phyloP scores from a whole-genome alignment of 805 yeast genomes.

The Cyberlindnera galapagoensis region DNA sequence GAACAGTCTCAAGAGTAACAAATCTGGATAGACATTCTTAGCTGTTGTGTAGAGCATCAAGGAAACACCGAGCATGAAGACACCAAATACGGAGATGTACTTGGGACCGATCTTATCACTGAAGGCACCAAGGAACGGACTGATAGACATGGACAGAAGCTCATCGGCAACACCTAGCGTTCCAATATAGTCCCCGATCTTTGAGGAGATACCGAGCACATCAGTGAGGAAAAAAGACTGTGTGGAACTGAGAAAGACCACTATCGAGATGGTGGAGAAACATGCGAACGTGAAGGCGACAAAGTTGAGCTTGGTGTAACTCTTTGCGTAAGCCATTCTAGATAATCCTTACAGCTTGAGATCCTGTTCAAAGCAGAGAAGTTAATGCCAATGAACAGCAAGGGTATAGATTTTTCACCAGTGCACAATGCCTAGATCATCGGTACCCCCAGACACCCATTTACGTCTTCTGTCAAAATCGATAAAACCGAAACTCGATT shows the following conservation, averaged over 20 bases:
- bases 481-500: too few relatives aligned
- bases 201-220: slow-evolving; percentile 25
- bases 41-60: slow-evolving; percentile 45
- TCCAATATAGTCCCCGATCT: slow-evolving; percentile 41
- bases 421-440: too few relatives aligned
- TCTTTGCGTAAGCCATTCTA: slow-evolving; percentile 8
- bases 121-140: slow-evolving; percentile 60
- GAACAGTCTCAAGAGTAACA: slow-evolving; percentile 43
- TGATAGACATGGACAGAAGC: slow-evolving; percentile 40
- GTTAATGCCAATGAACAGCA: too few relatives aligned
- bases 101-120: slow-evolving; percentile 60
- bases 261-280: slow-evolving; percentile 33
- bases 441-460: neutral
- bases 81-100: slow-evolving; percentile 42
- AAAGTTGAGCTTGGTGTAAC: slow-evolving; percentile 23
- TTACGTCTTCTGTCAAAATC: too few relatives aligned
- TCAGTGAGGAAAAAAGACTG: slow-evolving; percentile 39
- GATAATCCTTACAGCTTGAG: too few relatives aligned
- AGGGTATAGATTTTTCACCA: too few relatives aligned
- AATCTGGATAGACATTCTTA: slow-evolving; percentile 39
- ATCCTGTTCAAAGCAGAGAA: too few relatives aligned
- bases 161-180: slow-evolving; percentile 54
- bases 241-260: slow-evolving; percentile 36
- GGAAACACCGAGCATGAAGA: slow-evolving; percentile 39
- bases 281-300: slow-evolving; percentile 31